Evolutionary conservation across 768 basidiomycete genomes (phyloP).

Genomic region (Termitomyces bulborhizus): DNA sequence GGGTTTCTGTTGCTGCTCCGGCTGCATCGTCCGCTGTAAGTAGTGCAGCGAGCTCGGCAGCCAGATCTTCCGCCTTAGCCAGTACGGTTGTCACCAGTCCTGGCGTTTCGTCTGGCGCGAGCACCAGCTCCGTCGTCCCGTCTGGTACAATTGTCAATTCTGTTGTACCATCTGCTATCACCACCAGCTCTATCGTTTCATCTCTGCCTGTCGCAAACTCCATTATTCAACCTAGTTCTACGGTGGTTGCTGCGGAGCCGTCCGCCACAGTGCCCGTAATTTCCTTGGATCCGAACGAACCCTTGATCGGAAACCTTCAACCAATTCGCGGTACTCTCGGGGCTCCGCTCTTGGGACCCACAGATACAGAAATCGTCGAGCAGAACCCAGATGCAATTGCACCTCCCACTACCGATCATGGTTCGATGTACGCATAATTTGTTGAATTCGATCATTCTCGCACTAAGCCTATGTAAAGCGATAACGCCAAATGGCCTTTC

Average conservation of each 20-base stretch:
- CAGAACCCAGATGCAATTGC: constrained; percentile 40
- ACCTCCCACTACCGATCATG: constrained; percentile 39
- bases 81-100: not conserved
- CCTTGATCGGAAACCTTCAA: constrained; percentile 23
- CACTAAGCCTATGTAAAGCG: constrained; percentile 17
- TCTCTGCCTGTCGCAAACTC: not conserved
- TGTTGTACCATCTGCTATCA: not conserved
- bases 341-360: constrained; percentile 35
- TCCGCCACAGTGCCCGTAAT: constrained; percentile 39
- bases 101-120: not conserved
- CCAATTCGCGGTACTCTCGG: constrained; percentile 35
- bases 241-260: constrained; percentile 19
- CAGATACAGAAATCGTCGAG: constrained; percentile 31
- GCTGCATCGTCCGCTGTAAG: constrained; percentile 18
- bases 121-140: not conserved
- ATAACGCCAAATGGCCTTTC: constrained; percentile 55
- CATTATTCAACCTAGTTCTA: constrained; percentile 7
- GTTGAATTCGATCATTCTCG: not conserved
- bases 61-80: too few relatives aligned
- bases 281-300: constrained; percentile 36
- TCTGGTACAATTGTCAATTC: not conserved
- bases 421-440: constrained; percentile 29
- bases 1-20: constrained; percentile 18
- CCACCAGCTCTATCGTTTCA: not conserved
- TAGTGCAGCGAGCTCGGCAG: not conserved